phyloP scores from a whole-genome alignment of 2,329 filamentous ascomycete species.

The Diatrype stigma region DNA sequence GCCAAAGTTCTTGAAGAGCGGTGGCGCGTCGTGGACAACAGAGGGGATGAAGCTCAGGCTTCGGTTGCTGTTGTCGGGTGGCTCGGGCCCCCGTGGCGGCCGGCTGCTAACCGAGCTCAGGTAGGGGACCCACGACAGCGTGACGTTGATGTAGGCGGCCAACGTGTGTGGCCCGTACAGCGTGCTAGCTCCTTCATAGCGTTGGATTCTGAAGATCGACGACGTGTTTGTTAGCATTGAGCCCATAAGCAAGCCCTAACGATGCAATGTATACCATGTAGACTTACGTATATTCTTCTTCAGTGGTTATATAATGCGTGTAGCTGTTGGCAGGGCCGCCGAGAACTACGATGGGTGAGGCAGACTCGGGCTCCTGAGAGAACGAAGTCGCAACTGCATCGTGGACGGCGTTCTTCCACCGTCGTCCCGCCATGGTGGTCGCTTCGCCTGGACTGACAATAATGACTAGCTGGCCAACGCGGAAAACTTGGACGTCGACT shows the following conservation, averaged over 20 bases:
- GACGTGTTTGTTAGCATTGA: neutral
- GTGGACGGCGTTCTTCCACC: conserved; percentile 73
- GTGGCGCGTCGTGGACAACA: conserved; percentile 68
- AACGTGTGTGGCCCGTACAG: conserved; percentile 81
- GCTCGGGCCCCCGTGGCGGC: conserved; percentile 48
- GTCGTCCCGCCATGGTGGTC: conserved; percentile 85
- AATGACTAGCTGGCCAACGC: conserved; percentile 79
- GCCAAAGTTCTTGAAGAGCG: conserved; percentile 65
- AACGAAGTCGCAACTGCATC: conserved; percentile 44
- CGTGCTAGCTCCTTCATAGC: conserved; percentile 88
- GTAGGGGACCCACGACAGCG: conserved; percentile 64
- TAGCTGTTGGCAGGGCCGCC: conserved; percentile 91
- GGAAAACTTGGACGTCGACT: conserved; percentile 80
- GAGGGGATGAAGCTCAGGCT: conserved; percentile 75
- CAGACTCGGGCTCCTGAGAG: conserved; percentile 38
- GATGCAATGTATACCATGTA: neutral
- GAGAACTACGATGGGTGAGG: conserved; percentile 67
- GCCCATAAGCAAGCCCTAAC: neutral
- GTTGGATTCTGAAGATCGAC: conserved; percentile 54
- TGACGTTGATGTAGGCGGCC: conserved; percentile 82
- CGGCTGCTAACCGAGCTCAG: conserved; percentile 45
- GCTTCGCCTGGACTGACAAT: conserved; percentile 84
- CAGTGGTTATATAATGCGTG: conserved; percentile 74
- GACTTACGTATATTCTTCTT: conserved; percentile 67
- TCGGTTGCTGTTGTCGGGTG: conserved; percentile 72